These are phyloP conservation scores for Ampelocalamus luodianensis DNA, from an alignment of 176 grass and related monocot genomes.

Conservation along the genomic window DNA sequence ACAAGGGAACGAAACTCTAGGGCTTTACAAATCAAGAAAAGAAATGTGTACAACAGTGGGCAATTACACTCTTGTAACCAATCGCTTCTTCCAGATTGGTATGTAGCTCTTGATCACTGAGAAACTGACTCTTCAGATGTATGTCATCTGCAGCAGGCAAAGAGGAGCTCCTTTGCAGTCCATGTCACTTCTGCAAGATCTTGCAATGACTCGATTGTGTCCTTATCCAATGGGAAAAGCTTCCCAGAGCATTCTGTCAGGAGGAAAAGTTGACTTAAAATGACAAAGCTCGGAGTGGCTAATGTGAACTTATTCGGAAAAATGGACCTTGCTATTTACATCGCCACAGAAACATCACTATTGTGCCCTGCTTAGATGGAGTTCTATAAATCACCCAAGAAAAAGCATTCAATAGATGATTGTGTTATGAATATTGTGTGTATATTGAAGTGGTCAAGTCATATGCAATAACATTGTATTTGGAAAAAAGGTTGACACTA, in stretches of 20 bases:
- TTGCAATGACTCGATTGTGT: constrained; percentile 63
- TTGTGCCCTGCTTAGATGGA: neutral
- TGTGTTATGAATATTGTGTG: no score
- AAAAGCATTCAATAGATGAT: neutral
- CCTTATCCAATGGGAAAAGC: constrained; percentile 83
- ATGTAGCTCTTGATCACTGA: constrained; percentile 27
- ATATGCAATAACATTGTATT: no score
- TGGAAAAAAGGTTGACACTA: no score
- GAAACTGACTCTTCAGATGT: constrained; percentile 22
- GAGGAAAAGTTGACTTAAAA: constrained; percentile 24
- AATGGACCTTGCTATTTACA: neutral
- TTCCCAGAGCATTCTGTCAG: constrained; percentile 77
- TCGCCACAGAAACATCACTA: neutral
- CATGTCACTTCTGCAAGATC: constrained; percentile 89
- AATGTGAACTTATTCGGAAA: neutral
- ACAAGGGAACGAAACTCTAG: constrained; percentile 17
- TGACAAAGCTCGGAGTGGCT: neutral
- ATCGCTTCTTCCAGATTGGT: constrained; percentile 13
- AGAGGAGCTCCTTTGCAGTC: constrained; percentile 94
- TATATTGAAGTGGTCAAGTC: no score
- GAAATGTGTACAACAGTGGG: constrained; percentile 24
- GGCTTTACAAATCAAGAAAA: constrained; percentile 52
- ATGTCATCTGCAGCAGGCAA: constrained; percentile 78
- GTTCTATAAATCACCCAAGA: neutral
- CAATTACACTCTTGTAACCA: constrained; percentile 31